Conservation (phyloP, 148 eudicot species). For the Cornus kousa region DNA sequence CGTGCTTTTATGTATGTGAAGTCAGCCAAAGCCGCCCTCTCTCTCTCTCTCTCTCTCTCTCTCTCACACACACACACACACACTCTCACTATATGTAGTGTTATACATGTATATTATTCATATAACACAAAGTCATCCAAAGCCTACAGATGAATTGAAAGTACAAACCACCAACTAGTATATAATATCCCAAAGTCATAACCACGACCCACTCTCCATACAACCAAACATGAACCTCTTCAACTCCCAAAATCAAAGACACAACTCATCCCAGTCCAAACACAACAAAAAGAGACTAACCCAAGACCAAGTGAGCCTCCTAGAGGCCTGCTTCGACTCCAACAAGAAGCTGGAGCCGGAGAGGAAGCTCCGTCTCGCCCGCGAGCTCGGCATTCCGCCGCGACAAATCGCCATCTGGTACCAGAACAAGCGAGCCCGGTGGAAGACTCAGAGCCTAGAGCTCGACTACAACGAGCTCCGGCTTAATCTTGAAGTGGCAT, state of each 20-base stretch:
- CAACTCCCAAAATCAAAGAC: conserved; percentile 25
- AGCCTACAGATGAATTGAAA: neutral
- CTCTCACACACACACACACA: neutral
- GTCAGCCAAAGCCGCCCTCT: conserved; percentile 7
- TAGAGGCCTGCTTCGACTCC: conserved; percentile 40
- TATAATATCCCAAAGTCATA: neutral
- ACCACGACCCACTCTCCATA: neutral
- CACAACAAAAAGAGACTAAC: conserved; percentile 41
- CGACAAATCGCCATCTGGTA: conserved; percentile 56
- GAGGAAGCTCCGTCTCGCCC: conserved; percentile 39
- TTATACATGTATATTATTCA: neutral
- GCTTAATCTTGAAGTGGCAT: conserved; percentile 28
- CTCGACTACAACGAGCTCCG: conserved; percentile 34
- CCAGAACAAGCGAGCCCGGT: conserved; percentile 58
- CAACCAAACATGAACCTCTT: conserved; percentile 19
- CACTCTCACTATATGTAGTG: neutral
- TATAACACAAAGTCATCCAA: neutral
- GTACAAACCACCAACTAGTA: neutral
- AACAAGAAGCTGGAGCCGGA: conserved; percentile 47
- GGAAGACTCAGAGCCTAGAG: conserved; percentile 47
- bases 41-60: neutral
- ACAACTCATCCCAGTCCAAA: conserved; percentile 8
- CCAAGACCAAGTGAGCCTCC: conserved; percentile 43
- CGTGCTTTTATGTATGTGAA: conserved; percentile 15
- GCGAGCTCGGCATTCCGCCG: conserved; percentile 38